Evolutionary conservation across 2,329 filamentous ascomycete species (phyloP).

Genomic region (Cladophialophora bantiana): DNA sequence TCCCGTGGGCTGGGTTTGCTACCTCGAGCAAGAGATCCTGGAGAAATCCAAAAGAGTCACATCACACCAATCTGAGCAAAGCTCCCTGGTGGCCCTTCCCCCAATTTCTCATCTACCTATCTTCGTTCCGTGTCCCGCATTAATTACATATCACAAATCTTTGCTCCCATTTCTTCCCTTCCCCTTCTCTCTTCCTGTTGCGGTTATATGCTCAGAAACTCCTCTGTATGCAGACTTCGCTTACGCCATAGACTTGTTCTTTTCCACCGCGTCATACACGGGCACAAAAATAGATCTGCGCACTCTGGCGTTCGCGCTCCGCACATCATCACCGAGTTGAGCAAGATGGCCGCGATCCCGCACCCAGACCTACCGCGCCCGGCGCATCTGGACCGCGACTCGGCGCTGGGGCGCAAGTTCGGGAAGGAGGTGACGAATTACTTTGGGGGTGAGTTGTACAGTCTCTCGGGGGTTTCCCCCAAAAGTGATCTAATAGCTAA

Average conservation of each 20-base stretch:
- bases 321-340: slow-evolving; percentile 17
- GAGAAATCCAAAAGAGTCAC: too few relatives aligned
- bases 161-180: not conserved
- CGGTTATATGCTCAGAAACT: slow-evolving; percentile 12
- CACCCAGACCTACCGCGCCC: slow-evolving; percentile 59
- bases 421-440: slow-evolving; percentile 60
- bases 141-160: not conserved
- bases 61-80: too few relatives aligned
- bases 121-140: not conserved
- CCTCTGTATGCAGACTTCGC: not conserved
- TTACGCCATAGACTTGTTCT: slow-evolving; percentile 5
- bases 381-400: slow-evolving; percentile 65
- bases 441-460: slow-evolving; percentile 52
- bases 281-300: slow-evolving; percentile 22
- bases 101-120: not conserved
- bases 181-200: not conserved
- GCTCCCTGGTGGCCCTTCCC: not conserved
- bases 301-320: slow-evolving; percentile 31
- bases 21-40: not conserved
- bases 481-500: not conserved
- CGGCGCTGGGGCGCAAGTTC: slow-evolving; percentile 58
- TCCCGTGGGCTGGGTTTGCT: not conserved
- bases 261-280: not conserved
- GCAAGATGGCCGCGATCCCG: slow-evolving; percentile 27
- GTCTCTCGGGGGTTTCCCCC: not conserved